Evolutionary conservation across 2,329 filamentous ascomycete genomes (phyloP), one percentile per base, ranked within the genome.

Genomic region (Cryphonectria japonica): DNA sequence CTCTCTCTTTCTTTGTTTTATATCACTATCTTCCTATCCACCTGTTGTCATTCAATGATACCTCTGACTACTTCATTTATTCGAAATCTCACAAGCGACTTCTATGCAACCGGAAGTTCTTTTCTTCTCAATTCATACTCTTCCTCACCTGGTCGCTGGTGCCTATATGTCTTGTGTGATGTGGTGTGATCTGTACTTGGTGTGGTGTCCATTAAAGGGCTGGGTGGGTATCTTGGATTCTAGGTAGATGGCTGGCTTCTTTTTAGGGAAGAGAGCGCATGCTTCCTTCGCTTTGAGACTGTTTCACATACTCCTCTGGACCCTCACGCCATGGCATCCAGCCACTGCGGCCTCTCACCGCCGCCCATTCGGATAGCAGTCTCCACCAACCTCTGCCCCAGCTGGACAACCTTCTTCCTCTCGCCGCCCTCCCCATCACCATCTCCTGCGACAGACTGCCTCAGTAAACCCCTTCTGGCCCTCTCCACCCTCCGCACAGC

Each of bases 401-500:
- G 59, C 37, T 29, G 43, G n/a, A 34, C 52, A 29, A 22, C 16
- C 52, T 32, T 22, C 32, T 41, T 3, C 41, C 9, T 14, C 26
- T 13, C 39, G 39, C 39, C 11, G 8, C 29, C 3, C 37, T 34
- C 7, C 37, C 34, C 26, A 6, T 41, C 3, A 13, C 43, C 41
- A 13, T 19, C 52, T 5, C 39, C 39, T 6, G 37, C 54, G 66
- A 29, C 73, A 37, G 66, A 67, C 61, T 61, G 63, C 50, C 75
- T 74, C 41, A 83, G 22, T 71, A 85, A 72, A 0, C 79, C 81
- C 2, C 78, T 78, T 60, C 87, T 82, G 2, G 85, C 87, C 62
- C 74, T 78, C 57, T 83, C 81, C 50, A 91, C 83, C 70, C 84
- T 86, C 41, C 80, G 77, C 14, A 85, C 84, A 0, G 87, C 85